Percentiles rank a stretch among this genome's conserved stretches.
Conservation (phyloP, 495 filamentous ascomycete genomes). For the Lophiotrema nucula region DNA sequence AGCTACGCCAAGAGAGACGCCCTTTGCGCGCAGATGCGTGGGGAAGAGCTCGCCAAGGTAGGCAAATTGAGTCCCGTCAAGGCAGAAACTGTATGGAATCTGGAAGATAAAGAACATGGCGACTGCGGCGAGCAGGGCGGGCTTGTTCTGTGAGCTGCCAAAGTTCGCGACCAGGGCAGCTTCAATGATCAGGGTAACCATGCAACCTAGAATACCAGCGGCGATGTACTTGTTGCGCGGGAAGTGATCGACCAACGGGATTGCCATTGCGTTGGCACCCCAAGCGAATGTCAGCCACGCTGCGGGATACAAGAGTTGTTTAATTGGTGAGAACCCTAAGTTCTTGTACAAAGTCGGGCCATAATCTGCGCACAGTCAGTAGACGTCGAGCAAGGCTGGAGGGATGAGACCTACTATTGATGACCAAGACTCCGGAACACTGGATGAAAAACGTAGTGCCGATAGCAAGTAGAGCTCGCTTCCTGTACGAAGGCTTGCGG, state of each 20-base stretch:
- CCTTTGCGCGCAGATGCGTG: constrained; percentile 37
- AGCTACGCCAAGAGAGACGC: constrained; percentile 24
- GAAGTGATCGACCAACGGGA: constrained; percentile 37
- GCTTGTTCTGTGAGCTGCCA: constrained; percentile 15
- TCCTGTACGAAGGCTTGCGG: too few species aligned
- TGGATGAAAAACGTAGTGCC: constrained; percentile 29
- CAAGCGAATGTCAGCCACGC: constrained; percentile 34
- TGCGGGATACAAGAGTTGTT: constrained; percentile 33
- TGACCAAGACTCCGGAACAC: constrained; percentile 36
- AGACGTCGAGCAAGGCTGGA: not conserved
- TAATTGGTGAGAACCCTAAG: constrained; percentile 30
- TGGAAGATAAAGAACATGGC: constrained; percentile 30
- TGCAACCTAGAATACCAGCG: constrained; percentile 32
- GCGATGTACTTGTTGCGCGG: constrained; percentile 31
- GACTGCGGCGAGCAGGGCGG: constrained; percentile 24
- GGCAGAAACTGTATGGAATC: constrained; percentile 33
- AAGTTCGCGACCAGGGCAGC: constrained; percentile 36
- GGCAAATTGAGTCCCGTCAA: constrained; percentile 36
- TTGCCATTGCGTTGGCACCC: constrained; percentile 24
- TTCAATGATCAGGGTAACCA: constrained; percentile 35
- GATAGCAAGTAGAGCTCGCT: constrained; percentile 27
- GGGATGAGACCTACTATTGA: constrained; percentile 23
- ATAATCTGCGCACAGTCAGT: constrained; percentile 31
- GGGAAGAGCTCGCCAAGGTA: constrained; percentile 36
- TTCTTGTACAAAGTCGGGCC: constrained; percentile 37